phyloP scores from a whole-genome alignment of 1,284 basidiomycete genomes.

The Sanghuangporus sanghuang region DNA sequence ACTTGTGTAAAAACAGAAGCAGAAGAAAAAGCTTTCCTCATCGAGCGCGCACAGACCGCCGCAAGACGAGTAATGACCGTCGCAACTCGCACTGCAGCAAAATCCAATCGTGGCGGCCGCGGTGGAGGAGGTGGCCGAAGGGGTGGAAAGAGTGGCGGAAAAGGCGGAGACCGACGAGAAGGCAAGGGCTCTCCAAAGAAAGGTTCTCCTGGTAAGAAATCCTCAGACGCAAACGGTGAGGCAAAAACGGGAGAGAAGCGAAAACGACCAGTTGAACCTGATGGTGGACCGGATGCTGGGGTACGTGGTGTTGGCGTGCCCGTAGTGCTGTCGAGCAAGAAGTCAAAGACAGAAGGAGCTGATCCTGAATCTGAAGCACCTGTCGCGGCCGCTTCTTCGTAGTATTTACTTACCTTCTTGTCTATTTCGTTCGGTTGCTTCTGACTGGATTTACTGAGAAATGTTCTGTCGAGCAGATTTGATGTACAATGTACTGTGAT shows the following conservation, averaged over 20 bases:
- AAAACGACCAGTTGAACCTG: constrained; percentile 68
- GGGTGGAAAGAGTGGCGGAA: constrained; percentile 29
- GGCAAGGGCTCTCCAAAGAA: constrained; percentile 15
- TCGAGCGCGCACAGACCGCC: constrained; percentile 64
- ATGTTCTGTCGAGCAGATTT: too few relatives aligned
- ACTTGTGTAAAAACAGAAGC: constrained; percentile 32
- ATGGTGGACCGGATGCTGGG: constrained; percentile 64
- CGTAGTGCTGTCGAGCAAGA: constrained; percentile 49
- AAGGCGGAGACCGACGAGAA: constrained; percentile 24
- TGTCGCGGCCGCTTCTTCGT: neutral
- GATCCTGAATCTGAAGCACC: neutral
- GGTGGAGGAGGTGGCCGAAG: constrained; percentile 35
- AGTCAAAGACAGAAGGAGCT: constrained; percentile 47
- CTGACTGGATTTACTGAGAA: too few relatives aligned
- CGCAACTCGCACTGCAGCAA: constrained; percentile 32
- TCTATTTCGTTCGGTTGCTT: neutral
- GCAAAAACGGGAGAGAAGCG: constrained; percentile 58
- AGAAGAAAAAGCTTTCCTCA: constrained; percentile 62
- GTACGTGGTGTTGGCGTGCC: constrained; percentile 58
- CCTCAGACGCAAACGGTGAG: constrained; percentile 26
- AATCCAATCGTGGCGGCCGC: constrained; percentile 41
- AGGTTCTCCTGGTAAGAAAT: constrained; percentile 2
- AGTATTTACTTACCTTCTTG: neutral
- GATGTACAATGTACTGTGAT: neutral
- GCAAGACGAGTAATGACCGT: constrained; percentile 41